Conservation (phyloP, 2,329 filamentous ascomycete species). For the Aspergillus sp. region DNA sequence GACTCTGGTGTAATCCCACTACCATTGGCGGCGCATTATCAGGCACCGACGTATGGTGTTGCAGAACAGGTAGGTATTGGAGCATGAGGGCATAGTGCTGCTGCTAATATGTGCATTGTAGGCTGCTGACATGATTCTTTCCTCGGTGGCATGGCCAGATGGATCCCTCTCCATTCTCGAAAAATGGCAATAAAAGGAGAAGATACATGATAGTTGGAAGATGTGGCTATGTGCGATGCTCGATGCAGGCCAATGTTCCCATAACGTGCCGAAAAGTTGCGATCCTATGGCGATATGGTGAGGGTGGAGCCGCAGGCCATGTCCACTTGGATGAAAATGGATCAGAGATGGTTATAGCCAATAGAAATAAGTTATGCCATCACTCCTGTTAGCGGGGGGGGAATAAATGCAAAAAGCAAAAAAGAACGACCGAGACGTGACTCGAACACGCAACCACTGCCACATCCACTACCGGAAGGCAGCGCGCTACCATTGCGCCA, state of each 20-base stretch:
- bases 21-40: constrained; percentile 1
- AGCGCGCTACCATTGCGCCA: constrained; percentile 9
- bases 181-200: neutral
- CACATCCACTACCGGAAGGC: constrained; percentile 6
- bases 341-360: no score
- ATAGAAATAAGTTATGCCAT: neutral
- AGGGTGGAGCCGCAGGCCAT: no score
- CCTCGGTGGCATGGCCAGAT: neutral
- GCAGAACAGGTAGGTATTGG: neutral
- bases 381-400: neutral
- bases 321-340: no score
- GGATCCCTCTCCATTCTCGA: no score
- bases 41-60: neutral
- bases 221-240: no score
- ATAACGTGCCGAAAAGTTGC: no score
- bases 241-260: no score
- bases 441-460: constrained; percentile 12
- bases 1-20: neutral
- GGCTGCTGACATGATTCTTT: neutral
- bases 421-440: constrained; percentile 5
- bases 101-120: neutral
- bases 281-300: no score
- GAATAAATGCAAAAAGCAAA: neutral
- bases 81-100: neutral
- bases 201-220: neutral